Evolutionary conservation across 306 rosid species (phyloP).

Genomic region (Trifolium subterraneum): DNA sequence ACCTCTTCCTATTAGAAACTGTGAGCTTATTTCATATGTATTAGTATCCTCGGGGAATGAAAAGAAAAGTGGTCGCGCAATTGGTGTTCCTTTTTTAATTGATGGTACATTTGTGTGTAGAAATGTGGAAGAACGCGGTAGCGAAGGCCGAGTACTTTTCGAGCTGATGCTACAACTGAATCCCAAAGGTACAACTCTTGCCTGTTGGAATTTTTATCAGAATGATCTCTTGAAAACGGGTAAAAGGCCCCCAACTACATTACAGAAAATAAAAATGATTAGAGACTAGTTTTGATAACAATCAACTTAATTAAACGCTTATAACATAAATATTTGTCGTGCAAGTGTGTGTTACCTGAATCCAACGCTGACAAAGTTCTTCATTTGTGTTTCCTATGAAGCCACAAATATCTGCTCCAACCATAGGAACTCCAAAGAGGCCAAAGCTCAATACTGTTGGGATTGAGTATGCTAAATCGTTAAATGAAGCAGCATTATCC

Average conservation of each 20-base stretch:
- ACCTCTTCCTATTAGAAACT: constrained; percentile 75
- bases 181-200: constrained; percentile 95
- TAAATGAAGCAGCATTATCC: constrained; percentile 85
- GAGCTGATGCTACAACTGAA: constrained; percentile 79
- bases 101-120: constrained; percentile 85
- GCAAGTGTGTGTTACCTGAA: constrained; percentile 66
- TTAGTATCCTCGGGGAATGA: constrained; percentile 79
- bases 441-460: constrained; percentile 77
- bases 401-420: constrained; percentile 96
- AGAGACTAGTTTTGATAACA: too few species aligned
- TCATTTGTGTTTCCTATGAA: constrained; percentile 67
- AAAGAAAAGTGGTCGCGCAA: constrained; percentile 88
- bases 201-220: constrained; percentile 45
- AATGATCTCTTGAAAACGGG: constrained; percentile 91
- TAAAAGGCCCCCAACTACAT: constrained; percentile 90
- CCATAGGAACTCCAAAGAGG: constrained; percentile 88
- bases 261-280: background rate
- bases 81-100: constrained; percentile 71
- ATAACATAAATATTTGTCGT: too few species aligned
- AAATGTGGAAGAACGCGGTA: constrained; percentile 83
- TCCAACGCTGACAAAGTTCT: constrained; percentile 92
- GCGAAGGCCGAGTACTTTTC: constrained; percentile 82
- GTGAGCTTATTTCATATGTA: constrained; percentile 76
- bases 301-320: too few species aligned
- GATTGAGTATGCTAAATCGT: constrained; percentile 77